Conservation (phyloP, 768 basidiomycete species). For the Pilatotrama ljubarskyi region DNA sequence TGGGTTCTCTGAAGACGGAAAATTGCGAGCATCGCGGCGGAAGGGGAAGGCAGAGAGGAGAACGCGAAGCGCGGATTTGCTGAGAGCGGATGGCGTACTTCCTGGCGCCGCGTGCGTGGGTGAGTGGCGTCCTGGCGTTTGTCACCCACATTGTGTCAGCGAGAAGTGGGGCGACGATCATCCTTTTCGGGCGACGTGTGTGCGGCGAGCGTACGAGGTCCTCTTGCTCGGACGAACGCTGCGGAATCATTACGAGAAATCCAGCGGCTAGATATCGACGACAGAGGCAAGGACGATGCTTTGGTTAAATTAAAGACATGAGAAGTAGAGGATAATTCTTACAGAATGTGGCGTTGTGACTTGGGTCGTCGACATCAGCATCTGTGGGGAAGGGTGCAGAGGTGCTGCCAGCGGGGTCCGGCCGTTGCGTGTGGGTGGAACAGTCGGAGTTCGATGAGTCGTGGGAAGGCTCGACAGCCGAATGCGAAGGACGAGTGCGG, state of each 20-base stretch:
- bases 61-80: background rate
- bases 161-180: constrained; percentile 17
- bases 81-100: constrained; percentile 2
- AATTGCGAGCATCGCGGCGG: background rate
- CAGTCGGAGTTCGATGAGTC: background rate
- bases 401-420: background rate
- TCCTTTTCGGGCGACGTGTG: constrained; percentile 3
- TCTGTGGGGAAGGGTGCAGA: too few relatives aligned
- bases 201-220: background rate
- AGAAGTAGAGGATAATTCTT: background rate
- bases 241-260: constrained; percentile 3
- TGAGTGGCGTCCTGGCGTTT: background rate
- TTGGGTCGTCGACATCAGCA: background rate
- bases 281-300: background rate
- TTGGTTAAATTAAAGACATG: background rate
- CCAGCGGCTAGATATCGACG: constrained; percentile 17
- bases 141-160: constrained; percentile 16
- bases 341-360: background rate
- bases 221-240: background rate
- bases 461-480: background rate
- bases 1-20: background rate
- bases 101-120: background rate
- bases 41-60: background rate
- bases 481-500: background rate
- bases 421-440: background rate